A percentile compares a stretch with the other conserved stretches of the same genome.
Evolutionary conservation across 2,329 filamentous ascomycete species (phyloP).

Genomic region (Hypoxylon sp.): DNA sequence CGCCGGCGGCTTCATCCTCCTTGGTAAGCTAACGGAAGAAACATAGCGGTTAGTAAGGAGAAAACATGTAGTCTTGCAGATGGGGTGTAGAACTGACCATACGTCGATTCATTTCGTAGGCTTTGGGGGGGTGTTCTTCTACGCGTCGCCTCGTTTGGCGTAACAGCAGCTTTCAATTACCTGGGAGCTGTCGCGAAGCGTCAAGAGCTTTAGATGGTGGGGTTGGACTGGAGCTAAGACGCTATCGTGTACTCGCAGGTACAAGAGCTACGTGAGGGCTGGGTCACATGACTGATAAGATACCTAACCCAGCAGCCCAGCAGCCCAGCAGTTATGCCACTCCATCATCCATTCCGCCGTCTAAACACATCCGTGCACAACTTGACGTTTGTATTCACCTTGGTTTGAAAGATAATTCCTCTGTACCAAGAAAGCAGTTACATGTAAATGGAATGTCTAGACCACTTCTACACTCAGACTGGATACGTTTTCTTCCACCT

Average conservation of each 20-base stretch:
- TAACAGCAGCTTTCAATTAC: constrained; percentile 8
- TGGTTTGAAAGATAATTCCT: not conserved
- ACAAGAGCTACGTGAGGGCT: constrained; percentile 15
- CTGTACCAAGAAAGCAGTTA: not conserved
- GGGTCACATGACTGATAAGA: constrained; percentile 41
- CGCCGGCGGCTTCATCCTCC: constrained; percentile 86
- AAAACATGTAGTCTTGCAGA: not conserved
- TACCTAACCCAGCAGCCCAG: not conserved
- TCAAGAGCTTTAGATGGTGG: constrained; percentile 26
- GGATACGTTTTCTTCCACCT: constrained; percentile 1
- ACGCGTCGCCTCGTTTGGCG: constrained; percentile 1
- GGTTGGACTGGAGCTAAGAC: constrained; percentile 14
- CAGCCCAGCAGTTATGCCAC: not conserved
- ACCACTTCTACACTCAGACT: not conserved
- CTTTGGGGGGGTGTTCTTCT: not conserved
- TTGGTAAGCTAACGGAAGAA: constrained; percentile 79
- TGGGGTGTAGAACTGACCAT: constrained; percentile 50
- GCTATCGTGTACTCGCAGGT: constrained; percentile 7
- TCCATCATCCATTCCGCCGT: not conserved
- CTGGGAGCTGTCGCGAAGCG: constrained; percentile 17
- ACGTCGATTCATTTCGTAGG: constrained; percentile 54
- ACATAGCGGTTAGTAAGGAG: constrained; percentile 28
- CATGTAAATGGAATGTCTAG: not conserved
- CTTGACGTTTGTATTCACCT: not conserved
- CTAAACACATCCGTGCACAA: not conserved